These are phyloP conservation scores for Leptographium wingfieldii DNA, from an alignment of 2,329 filamentous ascomycete genomes.

Conservation along the genomic window DNA sequence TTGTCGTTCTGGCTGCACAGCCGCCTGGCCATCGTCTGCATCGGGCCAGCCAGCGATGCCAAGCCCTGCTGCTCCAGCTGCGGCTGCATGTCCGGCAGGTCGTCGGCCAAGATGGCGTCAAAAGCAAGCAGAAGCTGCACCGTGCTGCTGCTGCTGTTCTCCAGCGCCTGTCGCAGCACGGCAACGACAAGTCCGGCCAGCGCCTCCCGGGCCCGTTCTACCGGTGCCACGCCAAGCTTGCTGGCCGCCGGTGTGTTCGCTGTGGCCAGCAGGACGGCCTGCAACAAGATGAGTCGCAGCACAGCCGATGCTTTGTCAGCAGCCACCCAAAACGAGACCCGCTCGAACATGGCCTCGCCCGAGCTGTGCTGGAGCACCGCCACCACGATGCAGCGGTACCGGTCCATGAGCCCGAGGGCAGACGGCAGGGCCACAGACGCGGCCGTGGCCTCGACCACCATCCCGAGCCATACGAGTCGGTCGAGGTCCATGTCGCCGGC, in stretches of 20 bases:
- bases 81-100: conserved; percentile 10
- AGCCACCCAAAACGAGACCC: background rate
- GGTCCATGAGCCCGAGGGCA: conserved; percentile 2
- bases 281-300: background rate
- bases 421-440: background rate
- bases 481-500: conserved; percentile 30
- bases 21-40: conserved; percentile 12
- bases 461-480: conserved; percentile 21
- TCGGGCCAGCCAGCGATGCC: background rate
- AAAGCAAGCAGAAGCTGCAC: conserved; percentile 14
- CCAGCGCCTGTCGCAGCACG: conserved; percentile 1
- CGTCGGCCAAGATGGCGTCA: conserved; percentile 12
- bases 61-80: conserved; percentile 7
- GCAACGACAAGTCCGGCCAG: conserved; percentile 1
- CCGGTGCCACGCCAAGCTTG: background rate
- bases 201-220: background rate
- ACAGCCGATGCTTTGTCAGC: background rate
- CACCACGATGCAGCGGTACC: conserved; percentile 2
- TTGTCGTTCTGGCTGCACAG: conserved; percentile 12
- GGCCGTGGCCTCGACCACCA: conserved; percentile 3
- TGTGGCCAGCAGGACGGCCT: background rate
- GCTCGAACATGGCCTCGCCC: background rate
- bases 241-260: background rate
- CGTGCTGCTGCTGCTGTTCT: background rate
- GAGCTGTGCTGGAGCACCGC: background rate